Conservation (phyloP, 352 stramenopile species). For the Globisporangium abappressorium region DNA sequence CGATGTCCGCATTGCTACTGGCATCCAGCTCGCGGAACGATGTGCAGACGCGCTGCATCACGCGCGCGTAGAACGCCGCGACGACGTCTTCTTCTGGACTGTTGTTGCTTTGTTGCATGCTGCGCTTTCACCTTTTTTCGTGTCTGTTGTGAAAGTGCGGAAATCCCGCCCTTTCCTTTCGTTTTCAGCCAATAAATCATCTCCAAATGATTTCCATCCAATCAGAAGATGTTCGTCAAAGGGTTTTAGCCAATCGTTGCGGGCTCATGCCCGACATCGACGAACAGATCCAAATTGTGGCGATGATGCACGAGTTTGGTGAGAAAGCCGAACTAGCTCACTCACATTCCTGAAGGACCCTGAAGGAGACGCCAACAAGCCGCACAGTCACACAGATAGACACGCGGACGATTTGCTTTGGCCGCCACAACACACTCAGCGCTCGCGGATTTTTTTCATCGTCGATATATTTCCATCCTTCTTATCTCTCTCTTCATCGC, state of each 20-base stretch:
- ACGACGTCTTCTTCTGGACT: slow-evolving; percentile 22
- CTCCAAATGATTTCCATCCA: not conserved
- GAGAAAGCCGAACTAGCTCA: too few relatives aligned
- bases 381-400: not conserved
- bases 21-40: slow-evolving; percentile 35
- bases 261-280: not conserved
- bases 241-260: not conserved
- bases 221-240: not conserved
- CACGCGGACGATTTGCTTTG: not conserved
- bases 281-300: not conserved
- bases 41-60: slow-evolving; percentile 55
- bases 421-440: not conserved
- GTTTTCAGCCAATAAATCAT: not conserved
- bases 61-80: slow-evolving; percentile 52
- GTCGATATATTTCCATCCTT: not conserved
- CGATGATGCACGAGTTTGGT: too few relatives aligned
- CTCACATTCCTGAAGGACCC: not conserved
- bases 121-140: not conserved
- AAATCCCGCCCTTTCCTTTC: not conserved
- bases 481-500: not conserved
- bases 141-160: not conserved
- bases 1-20: slow-evolving; percentile 10
- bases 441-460: not conserved
- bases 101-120: not conserved
- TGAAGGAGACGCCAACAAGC: not conserved